phyloP scores from a whole-genome alignment of 169 alveolate species.

The Plasmodium fragile region DNA sequence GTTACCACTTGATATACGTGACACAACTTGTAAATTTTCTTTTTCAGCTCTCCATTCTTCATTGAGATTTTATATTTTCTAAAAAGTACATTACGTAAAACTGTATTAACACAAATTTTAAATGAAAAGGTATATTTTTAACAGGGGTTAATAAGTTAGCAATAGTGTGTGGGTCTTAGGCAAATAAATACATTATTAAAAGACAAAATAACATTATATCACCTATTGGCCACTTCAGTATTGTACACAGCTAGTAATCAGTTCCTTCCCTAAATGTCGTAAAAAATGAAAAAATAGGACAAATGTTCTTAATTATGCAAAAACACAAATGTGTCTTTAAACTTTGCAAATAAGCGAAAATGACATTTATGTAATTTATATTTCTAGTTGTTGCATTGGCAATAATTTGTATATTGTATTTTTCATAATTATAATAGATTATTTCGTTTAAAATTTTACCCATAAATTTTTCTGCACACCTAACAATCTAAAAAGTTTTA shows the following conservation, averaged over 20 bases:
- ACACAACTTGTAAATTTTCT: not conserved
- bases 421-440: not conserved
- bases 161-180: not conserved
- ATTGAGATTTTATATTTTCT: not conserved
- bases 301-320: not conserved
- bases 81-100: not conserved
- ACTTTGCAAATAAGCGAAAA: not conserved
- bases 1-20: not conserved
- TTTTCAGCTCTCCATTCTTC: not conserved
- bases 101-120: not conserved
- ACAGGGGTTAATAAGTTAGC: not conserved
- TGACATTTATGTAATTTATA: not conserved
- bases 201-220: not conserved
- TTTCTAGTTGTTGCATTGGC: not conserved
- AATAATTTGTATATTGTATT: not conserved
- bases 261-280: not conserved
- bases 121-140: conserved; percentile 3
- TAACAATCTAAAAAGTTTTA: not conserved
- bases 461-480: not conserved
- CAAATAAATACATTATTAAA: not conserved
- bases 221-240: not conserved
- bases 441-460: not conserved
- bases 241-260: not conserved
- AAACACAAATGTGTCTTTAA: not conserved
- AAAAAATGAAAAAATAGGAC: not conserved